phyloP scores from a whole-genome alignment of 2,329 filamentous ascomycete species.

The Verticillium tricorpus region DNA sequence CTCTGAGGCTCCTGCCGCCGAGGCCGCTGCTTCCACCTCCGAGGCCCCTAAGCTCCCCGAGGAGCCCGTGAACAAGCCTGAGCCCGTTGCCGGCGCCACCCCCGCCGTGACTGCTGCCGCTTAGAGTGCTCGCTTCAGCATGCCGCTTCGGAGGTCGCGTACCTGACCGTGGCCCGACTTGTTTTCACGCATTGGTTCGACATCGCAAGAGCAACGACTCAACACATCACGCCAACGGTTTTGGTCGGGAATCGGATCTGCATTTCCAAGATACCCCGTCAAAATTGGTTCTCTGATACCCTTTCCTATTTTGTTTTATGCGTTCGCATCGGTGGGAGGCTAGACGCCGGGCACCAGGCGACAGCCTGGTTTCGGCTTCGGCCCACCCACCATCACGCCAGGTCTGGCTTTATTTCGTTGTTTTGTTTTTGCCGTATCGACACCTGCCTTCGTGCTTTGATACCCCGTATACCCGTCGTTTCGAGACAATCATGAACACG shows the following conservation, averaged over 20 bases:
- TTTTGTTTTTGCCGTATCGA: slow-evolving; percentile 18
- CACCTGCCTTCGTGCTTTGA: slow-evolving; percentile 22
- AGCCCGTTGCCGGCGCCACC: slow-evolving; percentile 33
- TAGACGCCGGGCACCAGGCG: slow-evolving; percentile 7
- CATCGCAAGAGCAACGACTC: slow-evolving; percentile 18
- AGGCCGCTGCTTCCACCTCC: slow-evolving; percentile 17
- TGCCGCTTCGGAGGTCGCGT: slow-evolving; percentile 3
- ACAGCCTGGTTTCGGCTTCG: slow-evolving; percentile 11
- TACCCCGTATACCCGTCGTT: slow-evolving; percentile 30
- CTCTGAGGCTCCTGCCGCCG: slow-evolving; percentile 21
- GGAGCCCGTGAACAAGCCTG: slow-evolving; percentile 37
- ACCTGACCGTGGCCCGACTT: slow-evolving; percentile 2
- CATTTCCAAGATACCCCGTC: slow-evolving; percentile 55
- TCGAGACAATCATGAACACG: slow-evolving; percentile 14
- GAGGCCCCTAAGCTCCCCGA: slow-evolving; percentile 23
- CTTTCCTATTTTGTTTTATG: slow-evolving; percentile 18
- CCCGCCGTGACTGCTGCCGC: slow-evolving; percentile 48
- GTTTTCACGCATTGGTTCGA: neutral
- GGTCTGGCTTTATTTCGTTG: slow-evolving; percentile 6
- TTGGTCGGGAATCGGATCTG: slow-evolving; percentile 48
- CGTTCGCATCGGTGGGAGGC: slow-evolving; percentile 8
- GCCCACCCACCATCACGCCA: slow-evolving; percentile 9
- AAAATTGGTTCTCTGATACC: slow-evolving; percentile 39
- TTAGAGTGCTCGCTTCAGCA: slow-evolving; percentile 28
- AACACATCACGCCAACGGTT: slow-evolving; percentile 11